These are phyloP conservation scores for Penicillium riverlandense DNA, from an alignment of 495 filamentous ascomycete genomes.

Conservation along the genomic window DNA sequence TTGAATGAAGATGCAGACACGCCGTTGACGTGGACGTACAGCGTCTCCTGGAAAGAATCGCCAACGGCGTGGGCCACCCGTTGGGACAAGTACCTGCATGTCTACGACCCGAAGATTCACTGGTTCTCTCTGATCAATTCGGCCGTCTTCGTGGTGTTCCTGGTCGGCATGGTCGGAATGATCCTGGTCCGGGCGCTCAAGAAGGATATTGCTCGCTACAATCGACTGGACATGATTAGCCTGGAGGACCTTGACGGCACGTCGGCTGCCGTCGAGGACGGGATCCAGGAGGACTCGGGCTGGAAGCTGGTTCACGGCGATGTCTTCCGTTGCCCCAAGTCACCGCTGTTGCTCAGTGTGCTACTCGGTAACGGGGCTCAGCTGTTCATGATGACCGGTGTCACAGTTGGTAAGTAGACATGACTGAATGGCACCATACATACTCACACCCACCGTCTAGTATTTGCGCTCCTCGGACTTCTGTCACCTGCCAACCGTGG, in stretches of 20 bases:
- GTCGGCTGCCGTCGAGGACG: conserved; percentile 71
- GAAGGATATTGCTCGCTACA: conserved; percentile 95
- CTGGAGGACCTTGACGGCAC: conserved; percentile 77
- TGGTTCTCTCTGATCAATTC: conserved; percentile 98
- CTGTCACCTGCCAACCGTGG: conserved; percentile 92
- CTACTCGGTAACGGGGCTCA: conserved; percentile 92
- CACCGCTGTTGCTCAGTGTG: conserved; percentile 76
- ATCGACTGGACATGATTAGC: conserved; percentile 78
- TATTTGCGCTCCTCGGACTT: conserved; percentile 88
- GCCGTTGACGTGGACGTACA: conserved; percentile 79
- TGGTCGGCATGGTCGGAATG: conserved; percentile 83
- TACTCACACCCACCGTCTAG: conserved; percentile 16
- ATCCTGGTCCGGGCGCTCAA: conserved; percentile 78
- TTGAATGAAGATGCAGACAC: conserved; percentile 64
- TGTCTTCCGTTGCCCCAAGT: conserved; percentile 83
- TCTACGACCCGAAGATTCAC: conserved; percentile 92
- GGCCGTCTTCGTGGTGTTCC: conserved; percentile 84
- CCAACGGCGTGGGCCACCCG: conserved; percentile 85
- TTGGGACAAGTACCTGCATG: conserved; percentile 97
- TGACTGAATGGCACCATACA: not conserved
- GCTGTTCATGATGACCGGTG: conserved; percentile 94
- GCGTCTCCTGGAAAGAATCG: conserved; percentile 76
- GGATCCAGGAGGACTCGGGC: conserved; percentile 93
- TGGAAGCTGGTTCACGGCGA: conserved; percentile 99
- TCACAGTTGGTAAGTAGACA: conserved; percentile 58